Conservation (phyloP, 2,329 filamentous ascomycete genomes). For the Nannizziopsis arthrosporioides region DNA sequence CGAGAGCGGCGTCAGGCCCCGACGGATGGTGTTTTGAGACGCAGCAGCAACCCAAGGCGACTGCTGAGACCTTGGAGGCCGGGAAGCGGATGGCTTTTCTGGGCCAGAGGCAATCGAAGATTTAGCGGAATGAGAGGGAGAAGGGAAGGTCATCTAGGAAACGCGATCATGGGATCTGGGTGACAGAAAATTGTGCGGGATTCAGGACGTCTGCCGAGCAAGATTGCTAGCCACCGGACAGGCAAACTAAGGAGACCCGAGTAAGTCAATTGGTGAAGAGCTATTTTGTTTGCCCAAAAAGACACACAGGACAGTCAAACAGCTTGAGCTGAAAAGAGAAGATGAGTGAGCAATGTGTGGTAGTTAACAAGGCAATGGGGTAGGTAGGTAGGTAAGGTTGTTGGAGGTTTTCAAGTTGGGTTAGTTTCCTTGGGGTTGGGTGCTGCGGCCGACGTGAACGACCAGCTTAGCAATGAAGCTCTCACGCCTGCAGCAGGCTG, state of each 20-base stretch:
- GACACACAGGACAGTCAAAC: neutral
- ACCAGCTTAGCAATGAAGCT: neutral
- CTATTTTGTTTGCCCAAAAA: neutral
- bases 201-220: neutral
- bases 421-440: conserved; percentile 1
- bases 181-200: conserved; percentile 22
- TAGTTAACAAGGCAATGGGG: conserved; percentile 2
- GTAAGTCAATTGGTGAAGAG: neutral
- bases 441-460: neutral
- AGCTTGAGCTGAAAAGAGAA: neutral
- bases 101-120: conserved; percentile 42
- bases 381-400: conserved; percentile 1
- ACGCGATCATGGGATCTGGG: conserved; percentile 41
- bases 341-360: neutral
- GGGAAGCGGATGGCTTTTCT: conserved; percentile 35
- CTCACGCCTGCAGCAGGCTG: neutral
- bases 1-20: conserved; percentile 48
- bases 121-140: conserved; percentile 41
- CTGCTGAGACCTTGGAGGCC: conserved; percentile 38
- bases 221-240: neutral
- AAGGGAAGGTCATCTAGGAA: conserved; percentile 47
- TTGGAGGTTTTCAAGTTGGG: conserved; percentile 9
- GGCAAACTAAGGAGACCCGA: neutral
- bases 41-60: conserved; percentile 46
- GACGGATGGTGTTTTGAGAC: conserved; percentile 45